Evolutionary conservation across 176 grass and related monocot genomes (phyloP), one percentile per base, ranked within the genome.

Genomic region (Carex kokanica): DNA sequence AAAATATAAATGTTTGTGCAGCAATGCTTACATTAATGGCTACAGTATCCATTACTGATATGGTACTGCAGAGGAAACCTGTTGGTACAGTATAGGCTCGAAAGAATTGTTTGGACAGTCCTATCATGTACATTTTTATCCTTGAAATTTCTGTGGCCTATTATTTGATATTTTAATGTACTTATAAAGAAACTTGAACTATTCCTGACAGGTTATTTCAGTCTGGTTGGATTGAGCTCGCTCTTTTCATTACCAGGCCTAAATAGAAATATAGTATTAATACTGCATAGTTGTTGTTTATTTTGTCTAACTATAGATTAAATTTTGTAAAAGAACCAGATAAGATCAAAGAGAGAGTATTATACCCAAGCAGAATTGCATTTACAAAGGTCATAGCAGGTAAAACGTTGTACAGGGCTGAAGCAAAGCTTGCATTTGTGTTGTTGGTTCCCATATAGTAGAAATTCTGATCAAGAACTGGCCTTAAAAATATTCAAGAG

Each of bases 401-500:
- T 60, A 97, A 59, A 59, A 97, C 59, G 90, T 97, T 97, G 58
- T 88, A 89, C 51, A 97, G 85, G 21, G 92, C 92, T 11, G 94
- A 90, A 23, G 94, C 87, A 88, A 97, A 97, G 43, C 92, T 94
- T 54, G 94, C 94, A 29, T 88, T 92, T 32, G 94, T 97, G 25
- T 83, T 75, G n/a, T 88, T 92, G 43, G 92, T 82, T 79, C 94
- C 94, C 87, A 97, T 91, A 68, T 97, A 97, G 88, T 94, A 89
- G 63, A 97, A 97, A 60, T 97, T 97, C 84, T 94, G 94, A 84
- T 97, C 94, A 67, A 97, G 92, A 38, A 97, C 94, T 16, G 94
- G 94, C 87, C 94, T 97, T 83, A 5, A 65, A 71, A 7, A 73
- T 63, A 88, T 65, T 52, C 41, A 7, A 84, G 58, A 75, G 21